Conservation (phyloP, 768 basidiomycete genomes). For the Termitomyces bulborhizus region DNA sequence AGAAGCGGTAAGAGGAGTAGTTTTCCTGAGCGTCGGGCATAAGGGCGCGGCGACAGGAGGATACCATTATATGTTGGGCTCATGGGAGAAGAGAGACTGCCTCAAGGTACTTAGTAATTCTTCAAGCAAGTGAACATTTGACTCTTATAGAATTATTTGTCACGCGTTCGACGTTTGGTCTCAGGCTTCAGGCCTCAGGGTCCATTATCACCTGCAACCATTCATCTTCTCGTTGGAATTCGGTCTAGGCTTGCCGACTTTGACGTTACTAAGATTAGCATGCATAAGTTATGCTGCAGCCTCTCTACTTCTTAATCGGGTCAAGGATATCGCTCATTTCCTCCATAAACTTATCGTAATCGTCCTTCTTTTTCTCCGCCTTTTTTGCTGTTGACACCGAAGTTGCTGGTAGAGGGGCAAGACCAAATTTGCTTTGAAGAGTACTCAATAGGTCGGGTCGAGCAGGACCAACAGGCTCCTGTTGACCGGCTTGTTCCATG, state of each 20-base stretch:
- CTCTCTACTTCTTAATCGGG: constrained; percentile 14
- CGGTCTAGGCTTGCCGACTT: not conserved
- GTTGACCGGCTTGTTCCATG: constrained; percentile 27
- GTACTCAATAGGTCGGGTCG: constrained; percentile 65
- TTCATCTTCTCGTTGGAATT: not conserved
- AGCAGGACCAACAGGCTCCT: constrained; percentile 25
- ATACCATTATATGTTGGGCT: constrained; percentile 30
- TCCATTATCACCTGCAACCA: not conserved
- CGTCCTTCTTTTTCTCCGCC: constrained; percentile 45
- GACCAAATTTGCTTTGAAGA: constrained; percentile 55
- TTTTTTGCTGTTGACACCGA: constrained; percentile 18
- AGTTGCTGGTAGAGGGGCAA: constrained; percentile 21
- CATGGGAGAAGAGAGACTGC: constrained; percentile 17
- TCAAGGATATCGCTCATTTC: constrained; percentile 67
- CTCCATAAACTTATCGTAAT: constrained; percentile 73
- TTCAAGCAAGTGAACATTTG: too few relatives aligned
- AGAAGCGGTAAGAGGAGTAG: constrained; percentile 67
- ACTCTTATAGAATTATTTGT: not conserved
- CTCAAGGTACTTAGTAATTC: not conserved
- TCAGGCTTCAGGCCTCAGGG: too few relatives aligned
- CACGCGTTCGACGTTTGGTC: not conserved
- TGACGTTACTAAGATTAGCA: not conserved
- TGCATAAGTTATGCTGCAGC: not conserved
- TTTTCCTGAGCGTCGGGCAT: constrained; percentile 49
- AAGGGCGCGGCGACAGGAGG: constrained; percentile 63